Evolutionary conservation across 495 filamentous ascomycete genomes (phyloP), one percentile per base, ranked within the genome.

Genomic region (Oleoguttula mirabilis): DNA sequence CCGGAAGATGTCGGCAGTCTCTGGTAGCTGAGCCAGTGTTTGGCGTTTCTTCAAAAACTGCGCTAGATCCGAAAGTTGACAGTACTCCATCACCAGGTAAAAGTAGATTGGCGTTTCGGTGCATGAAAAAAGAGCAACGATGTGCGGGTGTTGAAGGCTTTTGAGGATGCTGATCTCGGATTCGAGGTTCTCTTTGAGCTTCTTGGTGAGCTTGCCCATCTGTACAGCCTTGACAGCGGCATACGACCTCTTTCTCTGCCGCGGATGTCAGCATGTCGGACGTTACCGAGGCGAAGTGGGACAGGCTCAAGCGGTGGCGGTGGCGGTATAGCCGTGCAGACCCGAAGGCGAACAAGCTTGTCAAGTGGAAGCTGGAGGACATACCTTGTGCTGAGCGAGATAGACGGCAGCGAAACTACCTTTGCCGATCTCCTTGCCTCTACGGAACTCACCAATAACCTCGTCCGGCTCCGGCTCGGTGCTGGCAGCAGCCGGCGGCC

Each of bases 71-170:
- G 90, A 87, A 23, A 98, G 68, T 54, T 92, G 83, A 63, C 90
- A 98, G 63, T 88, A 96, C 60, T 98, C 92, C 92, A 96, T 98
- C 35, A 96, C 80, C 15, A 98, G 71, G 63, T 98, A 87, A 60
- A 96, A 94, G 45, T 94, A 84, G 15, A 79, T 77, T 4, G 72
- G 63, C 3, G 83, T 78, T 58, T 96, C 88, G 60, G 83, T 71
- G 66, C 86, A 94, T 58, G 93, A 84, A 64, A 90, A 87, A 36
- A 98, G 75, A 39, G 87, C 83, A 51, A 96, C 92, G 52, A 98
- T 95, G 57, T 98, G 90, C 20, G 90, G 90, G 62, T 96, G 92
- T 35, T 88, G 81, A 14, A 96, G 70, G 52, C 75, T 80, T 61
- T 87, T 86, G 50, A 98, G 75, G 41, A 96, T 96, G 47, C 87